Percentiles rank a stretch among this genome's conserved stretches.
Conservation (phyloP, 2,329 filamentous ascomycete species). For the Blastomyces emzantsi region DNA sequence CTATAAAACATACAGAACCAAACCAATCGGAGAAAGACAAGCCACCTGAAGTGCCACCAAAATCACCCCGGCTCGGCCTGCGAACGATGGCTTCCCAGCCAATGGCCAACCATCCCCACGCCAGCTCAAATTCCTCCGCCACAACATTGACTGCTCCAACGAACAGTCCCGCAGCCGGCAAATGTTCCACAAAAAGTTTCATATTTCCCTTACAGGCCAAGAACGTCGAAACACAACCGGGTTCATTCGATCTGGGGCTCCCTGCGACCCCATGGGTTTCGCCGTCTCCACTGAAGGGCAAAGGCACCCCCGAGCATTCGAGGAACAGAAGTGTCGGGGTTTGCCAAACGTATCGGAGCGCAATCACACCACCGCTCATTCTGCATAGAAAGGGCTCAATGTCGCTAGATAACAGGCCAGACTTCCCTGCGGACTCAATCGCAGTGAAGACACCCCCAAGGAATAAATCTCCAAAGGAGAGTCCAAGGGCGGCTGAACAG, state of each 20-base stretch:
- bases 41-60: slow-evolving; percentile 20
- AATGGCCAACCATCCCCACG: slow-evolving; percentile 10
- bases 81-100: slow-evolving; percentile 13
- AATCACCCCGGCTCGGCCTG: slow-evolving; percentile 20
- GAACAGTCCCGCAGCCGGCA: slow-evolving; percentile 5
- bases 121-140: slow-evolving; percentile 8
- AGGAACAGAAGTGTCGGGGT: slow-evolving; percentile 5
- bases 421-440: slow-evolving; percentile 12
- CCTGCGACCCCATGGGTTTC: background rate
- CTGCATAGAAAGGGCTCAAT: slow-evolving; percentile 1
- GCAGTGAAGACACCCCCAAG: slow-evolving; percentile 14
- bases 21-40: slow-evolving; percentile 5
- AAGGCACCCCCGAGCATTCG: background rate
- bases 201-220: slow-evolving; percentile 6
- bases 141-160: slow-evolving; percentile 3
- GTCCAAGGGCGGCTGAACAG: background rate
- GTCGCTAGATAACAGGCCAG: slow-evolving; percentile 5
- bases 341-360: slow-evolving; percentile 2
- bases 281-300: background rate
- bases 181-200: background rate
- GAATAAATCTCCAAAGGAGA: slow-evolving; percentile 9
- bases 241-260: background rate
- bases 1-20: background rate
- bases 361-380: background rate
- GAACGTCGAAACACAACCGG: background rate